Conservation (phyloP, 768 basidiomycete species). For the Termitomyces sp. region DNA sequence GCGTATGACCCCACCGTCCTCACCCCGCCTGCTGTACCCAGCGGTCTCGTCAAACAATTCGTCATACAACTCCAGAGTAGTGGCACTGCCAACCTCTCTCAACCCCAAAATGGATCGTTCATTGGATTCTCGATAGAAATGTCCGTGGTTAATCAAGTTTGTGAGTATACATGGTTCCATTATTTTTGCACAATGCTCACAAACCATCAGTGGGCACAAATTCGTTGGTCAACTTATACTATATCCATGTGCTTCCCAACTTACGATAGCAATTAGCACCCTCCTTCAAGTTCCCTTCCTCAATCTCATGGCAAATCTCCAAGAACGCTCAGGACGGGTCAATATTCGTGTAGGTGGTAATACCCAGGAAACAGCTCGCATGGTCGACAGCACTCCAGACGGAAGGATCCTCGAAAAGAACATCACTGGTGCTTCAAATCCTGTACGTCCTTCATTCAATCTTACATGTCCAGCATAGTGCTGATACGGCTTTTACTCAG, state of each 20-base stretch:
- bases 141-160: slow-evolving; percentile 53
- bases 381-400: slow-evolving; percentile 45
- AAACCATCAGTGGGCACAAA: slow-evolving; percentile 41
- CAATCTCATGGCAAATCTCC: slow-evolving; percentile 75
- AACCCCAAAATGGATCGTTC: slow-evolving; percentile 30
- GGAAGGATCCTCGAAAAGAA: slow-evolving; percentile 24
- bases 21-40: slow-evolving; percentile 46
- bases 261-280: slow-evolving; percentile 22
- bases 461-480: not conserved
- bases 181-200: not conserved
- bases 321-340: slow-evolving; percentile 55
- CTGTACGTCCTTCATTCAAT: slow-evolving; percentile 2
- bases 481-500: slow-evolving; percentile 16
- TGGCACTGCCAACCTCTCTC: slow-evolving; percentile 6
- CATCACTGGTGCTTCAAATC: slow-evolving; percentile 11
- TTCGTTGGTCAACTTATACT: slow-evolving; percentile 24
- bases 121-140: slow-evolving; percentile 62
- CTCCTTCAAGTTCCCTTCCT: slow-evolving; percentile 59
- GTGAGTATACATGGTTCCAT: slow-evolving; percentile 27
- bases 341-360: slow-evolving; percentile 76
- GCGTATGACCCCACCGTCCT: slow-evolving; percentile 52
- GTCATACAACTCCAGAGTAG: slow-evolving; percentile 31
- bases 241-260: not conserved
- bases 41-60: slow-evolving; percentile 38
- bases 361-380: slow-evolving; percentile 62